A percentile compares a stretch with the other conserved stretches of the same genome.
phyloP scores from a whole-genome alignment of 768 basidiomycete genomes.

The Mycena galericulata region DNA sequence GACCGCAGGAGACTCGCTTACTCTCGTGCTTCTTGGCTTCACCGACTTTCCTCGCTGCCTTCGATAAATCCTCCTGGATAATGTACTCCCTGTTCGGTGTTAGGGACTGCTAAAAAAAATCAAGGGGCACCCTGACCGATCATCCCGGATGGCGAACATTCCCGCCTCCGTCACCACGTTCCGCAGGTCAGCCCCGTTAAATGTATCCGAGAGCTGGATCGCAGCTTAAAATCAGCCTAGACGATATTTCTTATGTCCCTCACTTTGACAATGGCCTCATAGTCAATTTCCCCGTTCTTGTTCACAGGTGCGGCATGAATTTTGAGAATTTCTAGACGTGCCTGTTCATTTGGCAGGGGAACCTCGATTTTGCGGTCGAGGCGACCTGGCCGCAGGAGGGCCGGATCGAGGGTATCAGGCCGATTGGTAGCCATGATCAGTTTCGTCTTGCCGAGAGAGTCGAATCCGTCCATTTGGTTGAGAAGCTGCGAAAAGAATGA shows the following conservation, averaged over 20 bases:
- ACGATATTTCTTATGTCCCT: constrained; percentile 22
- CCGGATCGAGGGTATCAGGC: constrained; percentile 97
- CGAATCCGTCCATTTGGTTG: constrained; percentile 99
- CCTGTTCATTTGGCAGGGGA: constrained; percentile 97
- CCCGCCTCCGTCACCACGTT: constrained; percentile 97
- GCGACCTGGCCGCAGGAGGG: constrained; percentile 94
- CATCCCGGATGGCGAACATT: constrained; percentile 99
- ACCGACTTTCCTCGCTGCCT: constrained; percentile 94
- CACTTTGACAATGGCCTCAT: constrained; percentile 97
- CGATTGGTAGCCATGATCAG: constrained; percentile 99
- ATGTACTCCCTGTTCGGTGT: constrained; percentile 76
- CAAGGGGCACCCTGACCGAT: constrained; percentile 67
- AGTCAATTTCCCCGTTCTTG: constrained; percentile 96
- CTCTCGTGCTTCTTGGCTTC: constrained; percentile 99
- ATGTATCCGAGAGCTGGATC: constrained; percentile 85
- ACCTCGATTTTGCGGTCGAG: constrained; percentile 98
- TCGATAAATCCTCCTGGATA: constrained; percentile 94
- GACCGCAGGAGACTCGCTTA: constrained; percentile 53
- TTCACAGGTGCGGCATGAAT: constrained; percentile 96
- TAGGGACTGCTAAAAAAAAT: constrained; percentile 11
- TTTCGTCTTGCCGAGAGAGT: constrained; percentile 94
- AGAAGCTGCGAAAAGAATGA: constrained; percentile 69
- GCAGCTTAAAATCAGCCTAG: constrained; percentile 1
- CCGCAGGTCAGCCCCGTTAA: constrained; percentile 96
- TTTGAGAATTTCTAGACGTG: constrained; percentile 95